phyloP scores from a whole-genome alignment of 306 rosid genomes.

The Cucurbita moschata region DNA sequence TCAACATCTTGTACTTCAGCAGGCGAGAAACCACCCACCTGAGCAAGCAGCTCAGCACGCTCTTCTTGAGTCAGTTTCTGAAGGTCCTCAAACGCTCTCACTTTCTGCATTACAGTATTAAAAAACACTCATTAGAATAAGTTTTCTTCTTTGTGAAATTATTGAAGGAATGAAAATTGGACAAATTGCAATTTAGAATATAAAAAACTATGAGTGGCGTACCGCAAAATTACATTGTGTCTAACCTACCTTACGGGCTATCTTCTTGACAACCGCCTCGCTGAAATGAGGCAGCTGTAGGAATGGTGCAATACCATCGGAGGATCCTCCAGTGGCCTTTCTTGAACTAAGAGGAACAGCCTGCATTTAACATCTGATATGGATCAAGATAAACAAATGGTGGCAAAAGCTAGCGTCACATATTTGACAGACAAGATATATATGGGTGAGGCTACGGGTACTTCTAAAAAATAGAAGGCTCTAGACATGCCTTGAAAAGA shows the following conservation, averaged over 20 bases:
- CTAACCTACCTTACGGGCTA: constrained; percentile 69
- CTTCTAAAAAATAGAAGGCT: neutral
- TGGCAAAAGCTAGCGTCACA: neutral
- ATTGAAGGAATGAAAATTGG: neutral
- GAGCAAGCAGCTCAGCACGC: constrained; percentile 70
- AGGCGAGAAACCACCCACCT: constrained; percentile 59
- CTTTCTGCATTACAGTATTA: constrained; percentile 39
- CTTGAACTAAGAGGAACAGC: constrained; percentile 94
- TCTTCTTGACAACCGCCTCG: constrained; percentile 73
- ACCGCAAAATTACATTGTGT: neutral
- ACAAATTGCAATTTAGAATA: neutral
- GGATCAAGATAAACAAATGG: neutral
- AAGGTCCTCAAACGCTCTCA: constrained; percentile 85
- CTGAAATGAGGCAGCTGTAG: constrained; percentile 89
- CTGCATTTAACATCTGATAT: constrained; percentile 26
- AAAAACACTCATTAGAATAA: constrained; percentile 4
- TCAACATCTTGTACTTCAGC: constrained; percentile 76
- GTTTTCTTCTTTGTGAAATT: no score
- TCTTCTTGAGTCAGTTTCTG: constrained; percentile 60
- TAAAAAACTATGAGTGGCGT: neutral
- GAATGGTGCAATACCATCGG: constrained; percentile 94
- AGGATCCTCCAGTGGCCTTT: constrained; percentile 76
- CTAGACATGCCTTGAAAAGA: neutral
- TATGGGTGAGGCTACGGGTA: no score
- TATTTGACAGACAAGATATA: neutral